Evolutionary conservation across 352 stramenopile genomes (phyloP), one percentile per base, ranked within the genome.

Genomic region (Pythium aristosporum): DNA sequence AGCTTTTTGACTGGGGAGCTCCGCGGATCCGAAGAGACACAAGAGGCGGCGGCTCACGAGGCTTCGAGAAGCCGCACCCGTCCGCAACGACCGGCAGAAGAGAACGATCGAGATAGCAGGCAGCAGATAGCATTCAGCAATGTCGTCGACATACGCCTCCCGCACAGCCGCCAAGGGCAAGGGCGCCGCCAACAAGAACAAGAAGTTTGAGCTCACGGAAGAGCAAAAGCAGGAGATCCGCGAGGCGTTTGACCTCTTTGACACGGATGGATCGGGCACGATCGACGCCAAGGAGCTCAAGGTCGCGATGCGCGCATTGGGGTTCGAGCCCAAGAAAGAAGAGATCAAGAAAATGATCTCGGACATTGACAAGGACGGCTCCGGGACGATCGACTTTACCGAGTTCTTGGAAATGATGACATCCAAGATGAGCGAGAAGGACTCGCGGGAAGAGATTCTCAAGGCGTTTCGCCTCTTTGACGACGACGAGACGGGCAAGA

Each of bases 331-430:
- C 13, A 98, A 98, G 82, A 98, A 98, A 74, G 89, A 98, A 74
- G 98, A 97, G 58, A 98, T 99, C 62, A 98, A 98, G 73, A 92
- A 98, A 75, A 98, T 98, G 88, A 98, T 98, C 69, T 85, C 82
- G 54, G 94, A 98, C 71, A 98, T 98, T 63, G 92, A 99, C 74
- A 98, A 98, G 76, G 92, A 98, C 79, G 86, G 85, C 54, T 96
- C 79, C 5, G 93, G 95, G 46, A 93, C 88, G 44, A 98, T 99
- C 67, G 95, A 98, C 73, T 99, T 99, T 70, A 96, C 97, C 53
- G 96, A 99, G 73, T 99, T 99, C 65, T 73, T 99, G 18, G 92
- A 98, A 67, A 97, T 99, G 82, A 98, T 99, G 92, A 99, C 96
- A 47, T 94, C 82, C 51, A 98, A 98, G 75, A 97, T 98, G 88